Evolutionary conservation across 139 green algal genomes (phyloP), one percentile per base, ranked within the genome.

Genomic region (Volvox reticuliferus): DNA sequence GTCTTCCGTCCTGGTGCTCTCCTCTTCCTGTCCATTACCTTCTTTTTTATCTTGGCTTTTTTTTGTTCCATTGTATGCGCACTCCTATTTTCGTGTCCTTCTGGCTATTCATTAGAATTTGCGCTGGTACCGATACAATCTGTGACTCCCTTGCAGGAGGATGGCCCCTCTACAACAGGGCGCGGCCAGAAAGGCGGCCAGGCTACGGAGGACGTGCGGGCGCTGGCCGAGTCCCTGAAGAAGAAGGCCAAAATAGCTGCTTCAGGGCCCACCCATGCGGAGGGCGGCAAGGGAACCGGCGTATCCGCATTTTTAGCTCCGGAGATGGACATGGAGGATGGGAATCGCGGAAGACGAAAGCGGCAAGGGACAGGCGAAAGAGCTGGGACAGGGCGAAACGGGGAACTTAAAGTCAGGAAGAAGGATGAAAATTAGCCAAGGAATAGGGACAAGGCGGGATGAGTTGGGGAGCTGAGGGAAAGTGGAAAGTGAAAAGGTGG

Each of bases 171-270:
- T 50, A 69, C 33, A 19, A 79, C 67, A 28, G 86, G 86, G 12
- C 50, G 79, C 14, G 13, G 61, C 32, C 20, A 21, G 35, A 37
- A 44, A 3, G 63, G 20, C 30, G 67, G 33, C 14, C 24, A 35
- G 33, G n/a, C 20, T 2, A 28, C n/a, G 18, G 50, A 78, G 37
- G 92, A 94, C 79, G 88, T 92, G 16, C 73, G 88, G 30, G 71
- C 86, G 36, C 62, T 96, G 44, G 96, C 94, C 0, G 87, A 86
- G 22, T 91, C 91, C 50, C 88, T 97, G 1, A 97, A 96, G 89
- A 90, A 94, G 32, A 97, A 97, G 89, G 67, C 93, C 68, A 82
- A 84, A 62, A 32, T 13, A 9, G n/a, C 14, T 0, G 71, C 20
- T 16, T 62, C 33, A 0, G 76, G 12, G 14, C 75, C 24, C 9